Evolutionary conservation across 2,329 filamentous ascomycete genomes (phyloP).

Genomic region (Hypoxylon sp.): DNA sequence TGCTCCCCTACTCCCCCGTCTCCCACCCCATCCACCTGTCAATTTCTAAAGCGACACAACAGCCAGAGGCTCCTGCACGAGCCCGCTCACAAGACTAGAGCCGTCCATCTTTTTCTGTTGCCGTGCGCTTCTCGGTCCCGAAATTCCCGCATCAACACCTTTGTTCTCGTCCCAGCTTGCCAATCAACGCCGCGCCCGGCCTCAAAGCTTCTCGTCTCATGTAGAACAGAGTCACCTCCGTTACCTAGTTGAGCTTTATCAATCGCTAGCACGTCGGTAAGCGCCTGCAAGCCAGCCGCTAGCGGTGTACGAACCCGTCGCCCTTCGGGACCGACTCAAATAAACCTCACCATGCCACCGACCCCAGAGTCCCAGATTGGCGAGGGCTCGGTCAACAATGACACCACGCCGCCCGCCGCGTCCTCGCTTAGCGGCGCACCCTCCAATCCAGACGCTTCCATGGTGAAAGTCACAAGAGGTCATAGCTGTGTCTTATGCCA

Average conservation of each 20-base stretch:
- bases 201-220: constrained; percentile 44
- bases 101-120: constrained; percentile 20
- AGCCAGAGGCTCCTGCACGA: constrained; percentile 39
- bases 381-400: constrained; percentile 51
- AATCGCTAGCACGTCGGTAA: constrained; percentile 35
- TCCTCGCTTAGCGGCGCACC: constrained; percentile 52
- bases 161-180: constrained; percentile 36
- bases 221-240: constrained; percentile 45
- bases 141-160: constrained; percentile 48
- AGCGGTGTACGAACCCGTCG: constrained; percentile 43
- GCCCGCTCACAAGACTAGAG: constrained; percentile 28
- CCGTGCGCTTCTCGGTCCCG: constrained; percentile 49
- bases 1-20: constrained; percentile 16
- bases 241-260: constrained; percentile 47
- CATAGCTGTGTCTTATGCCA: constrained; percentile 81
- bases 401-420: constrained; percentile 50
- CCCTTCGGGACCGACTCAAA: constrained; percentile 48
- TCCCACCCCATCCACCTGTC: constrained; percentile 10
- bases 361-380: constrained; percentile 53
- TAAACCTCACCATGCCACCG: constrained; percentile 49
- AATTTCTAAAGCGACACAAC: constrained; percentile 40
- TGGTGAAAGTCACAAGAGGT: constrained; percentile 70
- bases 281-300: constrained; percentile 37
- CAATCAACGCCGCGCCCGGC: constrained; percentile 47
- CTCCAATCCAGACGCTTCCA: constrained; percentile 59